Base-by-base conservation (phyloP, 2,329 filamentous ascomycete species). In the Penicillium sp. region DNA sequence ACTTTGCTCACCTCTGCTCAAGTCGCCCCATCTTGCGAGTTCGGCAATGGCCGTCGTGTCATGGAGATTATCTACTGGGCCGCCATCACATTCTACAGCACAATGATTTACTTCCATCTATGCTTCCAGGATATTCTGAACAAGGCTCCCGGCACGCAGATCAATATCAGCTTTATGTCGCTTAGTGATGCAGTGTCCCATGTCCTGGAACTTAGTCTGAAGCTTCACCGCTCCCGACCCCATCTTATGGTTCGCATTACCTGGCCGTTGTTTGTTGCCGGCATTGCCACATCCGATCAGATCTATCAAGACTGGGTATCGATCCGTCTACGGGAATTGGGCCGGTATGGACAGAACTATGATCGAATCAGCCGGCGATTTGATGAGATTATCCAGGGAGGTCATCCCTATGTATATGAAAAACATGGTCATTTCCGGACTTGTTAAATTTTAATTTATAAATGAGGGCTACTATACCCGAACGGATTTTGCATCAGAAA, bases 291-390 rank as follows among this genome's bases (percentile, higher is more conserved):
- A 14, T 52, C 58, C 1, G 67, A 68, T 29, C 51, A 51, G 6
- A 67, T 65, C 9, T 64, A 64, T 51, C 59, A 63, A 43, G 67
- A 69, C 50, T 69, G 67, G 66, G 63, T 68, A 23, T 64, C 66
- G 15, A 66, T 67, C 25, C 62, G 63, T 20, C 49, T 69, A 29
- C 57, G 58, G 5, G 65, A 66, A 40, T 54, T 68, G 14, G 59
- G 66, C 22, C 61, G 57, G 23, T 65, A 65, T 54, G 65, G 61
- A 18, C 60, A 62, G 40, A 68, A 68, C 37, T 67, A 57, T 45
- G 53, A 46, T n/a, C 60, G 60, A 7, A 60, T 62, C 18, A 66
- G 62, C 27, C 20, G 25, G 14, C 58, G 61, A 4, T 68, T 60
- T 50, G 65, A 64, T 48, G 63, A 66, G 48, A 57, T 67, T 14